Base-by-base conservation (phyloP, 352 stramenopile genomes). In the Phytophthora ohioensis region DNA sequence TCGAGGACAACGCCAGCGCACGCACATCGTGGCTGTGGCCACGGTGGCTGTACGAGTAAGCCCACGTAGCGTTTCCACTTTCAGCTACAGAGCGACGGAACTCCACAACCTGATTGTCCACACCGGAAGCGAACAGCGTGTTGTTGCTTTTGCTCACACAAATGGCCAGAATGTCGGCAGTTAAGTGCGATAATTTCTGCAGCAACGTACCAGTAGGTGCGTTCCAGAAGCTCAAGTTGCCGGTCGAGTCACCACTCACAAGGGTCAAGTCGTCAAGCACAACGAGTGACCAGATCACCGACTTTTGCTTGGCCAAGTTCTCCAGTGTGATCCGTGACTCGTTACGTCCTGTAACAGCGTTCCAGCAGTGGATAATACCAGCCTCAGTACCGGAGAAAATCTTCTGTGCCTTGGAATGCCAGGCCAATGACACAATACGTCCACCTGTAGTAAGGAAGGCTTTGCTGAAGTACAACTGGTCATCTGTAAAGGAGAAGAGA, bases 171-270 rank as follows among this genome's bases (percentile, higher is more conserved):
- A 99, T 91, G 74, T 99, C 96, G 6, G 92, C 91, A 31, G 92
- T 96, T 39, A 91, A 69, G 71, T 98, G 91, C 47, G 94, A 95
- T 63, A 98, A 97, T 49, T 95, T 97, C 65, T 98, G 89, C 59
- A 95, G 74, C 51, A 99, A 77, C 36, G 96, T 98, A 36, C 94
- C 91, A 6, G 87, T 97, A 45, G 88, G 68, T 30, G 91, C 92
- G 69, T 98, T 94, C 94, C 94, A 99, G 53, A 98, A 94, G 75
- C 97, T 97, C 11, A 99, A 76, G 59, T 97, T 88, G 39, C 94
- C 96, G 45, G 97, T 80, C 39, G 94, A 98, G 73, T 98, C 95
- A 36, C 92, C 94, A 13, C 91, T 97, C 46, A 98, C 85, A 39
- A 99, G 80, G 31, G 96, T 98, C 12, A 94, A 80, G 69, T 98